These are phyloP conservation scores for Colletotrichum chlorophyti DNA, from an alignment of 2,329 filamentous ascomycete species.

Conservation along the genomic window DNA sequence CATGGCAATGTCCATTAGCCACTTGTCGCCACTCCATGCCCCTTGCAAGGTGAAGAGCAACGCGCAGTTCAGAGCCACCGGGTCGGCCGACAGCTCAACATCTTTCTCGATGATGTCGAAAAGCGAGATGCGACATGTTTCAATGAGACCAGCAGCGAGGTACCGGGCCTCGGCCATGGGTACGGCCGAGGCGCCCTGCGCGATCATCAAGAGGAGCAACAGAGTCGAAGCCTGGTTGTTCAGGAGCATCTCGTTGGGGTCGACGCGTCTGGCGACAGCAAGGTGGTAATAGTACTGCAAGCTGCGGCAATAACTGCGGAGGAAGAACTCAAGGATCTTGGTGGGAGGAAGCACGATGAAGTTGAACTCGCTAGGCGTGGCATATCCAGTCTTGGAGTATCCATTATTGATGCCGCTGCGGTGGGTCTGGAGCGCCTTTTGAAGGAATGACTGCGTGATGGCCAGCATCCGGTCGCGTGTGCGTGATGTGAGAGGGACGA, in stretches of 20 bases:
- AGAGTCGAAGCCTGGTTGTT: constrained; percentile 71
- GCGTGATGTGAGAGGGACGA: constrained; percentile 52
- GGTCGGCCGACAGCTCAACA: constrained; percentile 70
- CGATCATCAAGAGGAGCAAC: constrained; percentile 74
- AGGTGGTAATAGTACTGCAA: constrained; percentile 72
- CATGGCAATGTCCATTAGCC: constrained; percentile 80
- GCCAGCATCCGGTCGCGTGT: constrained; percentile 75
- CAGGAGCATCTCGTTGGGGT: constrained; percentile 71
- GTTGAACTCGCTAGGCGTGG: constrained; percentile 59
- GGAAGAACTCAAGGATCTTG: constrained; percentile 71
- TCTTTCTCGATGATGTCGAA: constrained; percentile 78
- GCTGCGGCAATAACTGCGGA: constrained; percentile 70
- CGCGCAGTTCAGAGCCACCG: constrained; percentile 68
- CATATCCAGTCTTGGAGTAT: constrained; percentile 48
- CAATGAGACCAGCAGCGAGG: constrained; percentile 70
- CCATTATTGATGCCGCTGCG: constrained; percentile 54
- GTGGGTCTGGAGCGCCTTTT: constrained; percentile 75
- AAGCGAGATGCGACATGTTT: constrained; percentile 75
- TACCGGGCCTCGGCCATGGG: constrained; percentile 70
- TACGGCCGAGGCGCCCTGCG: constrained; percentile 72
- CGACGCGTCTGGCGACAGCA: constrained; percentile 64
- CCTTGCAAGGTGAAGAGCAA: constrained; percentile 72
- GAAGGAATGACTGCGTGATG: constrained; percentile 73
- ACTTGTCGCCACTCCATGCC: constrained; percentile 78
- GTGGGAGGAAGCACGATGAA: constrained; percentile 72